Percentiles rank a stretch among this genome's conserved stretches.
These are phyloP conservation scores for Penicillium sp. DNA, from an alignment of 2,329 filamentous ascomycete genomes.

Conservation along the genomic window DNA sequence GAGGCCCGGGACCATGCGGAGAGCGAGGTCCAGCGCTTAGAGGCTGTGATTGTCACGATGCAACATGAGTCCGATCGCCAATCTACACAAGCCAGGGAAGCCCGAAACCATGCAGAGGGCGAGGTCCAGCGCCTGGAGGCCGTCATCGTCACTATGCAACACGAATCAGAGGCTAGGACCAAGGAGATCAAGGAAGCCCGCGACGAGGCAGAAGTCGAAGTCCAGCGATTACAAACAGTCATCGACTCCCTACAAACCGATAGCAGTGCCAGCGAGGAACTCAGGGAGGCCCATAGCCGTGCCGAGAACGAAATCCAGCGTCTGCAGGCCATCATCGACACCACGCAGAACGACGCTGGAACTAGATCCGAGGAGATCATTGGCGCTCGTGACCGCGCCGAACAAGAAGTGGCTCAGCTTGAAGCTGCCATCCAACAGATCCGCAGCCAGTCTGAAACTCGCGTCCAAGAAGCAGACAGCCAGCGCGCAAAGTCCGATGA, in stretches of 20 bases:
- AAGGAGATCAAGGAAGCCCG: not conserved
- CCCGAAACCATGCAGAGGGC: slow-evolving; percentile 22
- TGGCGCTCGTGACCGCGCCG: slow-evolving; percentile 31
- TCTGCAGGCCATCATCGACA: slow-evolving; percentile 25
- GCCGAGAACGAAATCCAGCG: slow-evolving; percentile 28
- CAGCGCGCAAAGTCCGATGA: slow-evolving; percentile 37
- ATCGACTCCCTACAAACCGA: not conserved
- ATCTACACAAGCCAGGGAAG: slow-evolving; percentile 17
- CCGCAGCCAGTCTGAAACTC: slow-evolving; percentile 35
- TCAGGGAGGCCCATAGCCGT: slow-evolving; percentile 18
- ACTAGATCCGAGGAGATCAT: slow-evolving; percentile 18
- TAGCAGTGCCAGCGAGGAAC: slow-evolving; percentile 12
- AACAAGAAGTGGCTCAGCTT: slow-evolving; percentile 30
- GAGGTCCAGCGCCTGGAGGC: slow-evolving; percentile 30
- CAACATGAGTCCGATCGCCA: slow-evolving; percentile 15
- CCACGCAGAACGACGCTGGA: slow-evolving; percentile 23
- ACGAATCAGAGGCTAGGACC: not conserved
- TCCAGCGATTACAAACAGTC: not conserved
- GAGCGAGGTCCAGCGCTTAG: slow-evolving; percentile 13
- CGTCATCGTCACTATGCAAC: slow-evolving; percentile 5
- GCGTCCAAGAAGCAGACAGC: slow-evolving; percentile 18
- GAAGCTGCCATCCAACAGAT: slow-evolving; percentile 36
- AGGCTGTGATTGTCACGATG: slow-evolving; percentile 15
- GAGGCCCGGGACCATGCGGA: slow-evolving; percentile 14
- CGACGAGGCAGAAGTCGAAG: slow-evolving; percentile 1